phyloP scores from a whole-genome alignment of 1,139 yeast species.

The Kazachstania sp. region DNA sequence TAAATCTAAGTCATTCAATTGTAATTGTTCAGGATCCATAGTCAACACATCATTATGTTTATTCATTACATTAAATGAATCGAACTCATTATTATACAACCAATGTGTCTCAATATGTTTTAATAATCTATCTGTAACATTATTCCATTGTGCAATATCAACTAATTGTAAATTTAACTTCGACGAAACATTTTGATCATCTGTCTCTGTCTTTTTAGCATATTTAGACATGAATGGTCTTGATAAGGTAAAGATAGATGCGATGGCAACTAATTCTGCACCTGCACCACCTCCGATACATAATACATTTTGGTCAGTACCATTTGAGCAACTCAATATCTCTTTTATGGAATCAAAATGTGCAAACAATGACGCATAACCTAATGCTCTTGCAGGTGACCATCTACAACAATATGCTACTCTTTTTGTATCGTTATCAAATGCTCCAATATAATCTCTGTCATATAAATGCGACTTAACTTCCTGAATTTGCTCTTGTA shows the following conservation, averaged over 20 bases:
- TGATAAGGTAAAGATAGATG: slow-evolving; percentile 47
- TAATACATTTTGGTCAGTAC: slow-evolving; percentile 35
- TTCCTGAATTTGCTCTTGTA: slow-evolving; percentile 44
- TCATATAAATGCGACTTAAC: slow-evolving; percentile 66
- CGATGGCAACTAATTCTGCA: slow-evolving; percentile 67
- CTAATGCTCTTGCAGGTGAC: slow-evolving; percentile 76
- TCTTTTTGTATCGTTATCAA: slow-evolving; percentile 53
- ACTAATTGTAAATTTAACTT: slow-evolving; percentile 44
- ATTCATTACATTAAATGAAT: slow-evolving; percentile 40
- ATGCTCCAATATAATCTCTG: slow-evolving; percentile 63
- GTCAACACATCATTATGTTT: slow-evolving; percentile 43
- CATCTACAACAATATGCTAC: slow-evolving; percentile 76
- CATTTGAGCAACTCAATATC: slow-evolving; percentile 25
- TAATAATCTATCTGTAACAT: slow-evolving; percentile 40
- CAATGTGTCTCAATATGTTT: slow-evolving; percentile 41
- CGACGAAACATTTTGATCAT: slow-evolving; percentile 24
- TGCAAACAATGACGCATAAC: slow-evolving; percentile 60
- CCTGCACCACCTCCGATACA: slow-evolving; percentile 89
- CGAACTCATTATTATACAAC: slow-evolving; percentile 35
- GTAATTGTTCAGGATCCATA: slow-evolving; percentile 20
- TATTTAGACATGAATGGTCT: slow-evolving; percentile 33
- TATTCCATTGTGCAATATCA: slow-evolving; percentile 74
- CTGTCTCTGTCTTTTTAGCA: slow-evolving; percentile 4
- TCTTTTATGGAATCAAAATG: slow-evolving; percentile 39
- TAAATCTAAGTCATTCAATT: slow-evolving; percentile 32